These are phyloP conservation scores for Coffea canephora DNA, from an alignment of 257 asterid genomes.

Conservation along the genomic window DNA sequence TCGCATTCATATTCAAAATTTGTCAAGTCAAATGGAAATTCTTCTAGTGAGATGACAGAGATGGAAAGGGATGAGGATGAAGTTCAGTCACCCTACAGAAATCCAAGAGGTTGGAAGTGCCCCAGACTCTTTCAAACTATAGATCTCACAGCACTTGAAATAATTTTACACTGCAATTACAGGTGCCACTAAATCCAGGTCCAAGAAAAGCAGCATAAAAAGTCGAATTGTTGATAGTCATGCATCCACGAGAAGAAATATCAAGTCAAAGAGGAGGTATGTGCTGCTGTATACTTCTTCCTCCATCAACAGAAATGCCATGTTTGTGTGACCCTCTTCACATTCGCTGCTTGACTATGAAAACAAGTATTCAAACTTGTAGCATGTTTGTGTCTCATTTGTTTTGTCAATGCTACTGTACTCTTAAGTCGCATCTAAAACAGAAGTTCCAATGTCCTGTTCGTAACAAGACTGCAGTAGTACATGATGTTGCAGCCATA, in stretches of 20 bases:
- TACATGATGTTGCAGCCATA: not conserved
- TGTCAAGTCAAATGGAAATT: constrained; percentile 31
- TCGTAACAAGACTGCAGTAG: not conserved
- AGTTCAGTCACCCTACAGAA: constrained; percentile 53
- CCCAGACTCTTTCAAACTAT: constrained; percentile 4
- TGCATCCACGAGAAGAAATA: constrained; percentile 41
- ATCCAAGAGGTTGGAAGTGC: constrained; percentile 34
- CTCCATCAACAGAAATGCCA: not conserved
- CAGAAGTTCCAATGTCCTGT: not conserved
- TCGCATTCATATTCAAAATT: constrained; percentile 31
- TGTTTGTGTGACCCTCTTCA: not conserved
- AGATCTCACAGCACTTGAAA: not conserved
- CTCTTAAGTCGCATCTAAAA: not conserved
- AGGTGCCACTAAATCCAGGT: constrained; percentile 56
- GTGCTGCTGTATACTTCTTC: constrained; percentile 10
- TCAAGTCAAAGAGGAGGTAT: constrained; percentile 50
- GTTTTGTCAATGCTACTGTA: not conserved
- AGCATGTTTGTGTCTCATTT: not conserved
- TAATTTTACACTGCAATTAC: constrained; percentile 25
- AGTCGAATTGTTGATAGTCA: constrained; percentile 29
- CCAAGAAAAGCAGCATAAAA: constrained; percentile 39
- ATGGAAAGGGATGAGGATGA: constrained; percentile 50
- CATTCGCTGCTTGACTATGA: not conserved
- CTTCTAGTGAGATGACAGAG: constrained; percentile 62
- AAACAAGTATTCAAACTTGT: not conserved